A percentile compares a stretch with the other conserved stretches of the same genome.
phyloP scores from a whole-genome alignment of 2,329 filamentous ascomycete genomes.

The Cryphonectria carpinicola region DNA sequence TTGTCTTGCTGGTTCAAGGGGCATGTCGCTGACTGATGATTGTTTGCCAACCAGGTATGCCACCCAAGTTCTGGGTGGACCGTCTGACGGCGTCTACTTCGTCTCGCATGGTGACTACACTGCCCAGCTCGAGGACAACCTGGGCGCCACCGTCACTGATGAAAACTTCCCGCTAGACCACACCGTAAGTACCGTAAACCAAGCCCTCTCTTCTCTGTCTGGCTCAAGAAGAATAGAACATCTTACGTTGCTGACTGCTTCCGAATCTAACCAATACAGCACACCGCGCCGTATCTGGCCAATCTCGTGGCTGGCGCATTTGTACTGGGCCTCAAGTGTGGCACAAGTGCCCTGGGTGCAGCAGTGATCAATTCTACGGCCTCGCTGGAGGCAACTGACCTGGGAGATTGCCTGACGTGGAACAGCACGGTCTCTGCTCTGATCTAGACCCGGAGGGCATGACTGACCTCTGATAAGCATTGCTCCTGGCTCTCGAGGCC shows the following conservation, averaged over 20 bases:
- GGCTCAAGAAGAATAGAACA: too few relatives aligned
- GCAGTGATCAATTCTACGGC: slow-evolving; percentile 39
- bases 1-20: background rate
- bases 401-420: slow-evolving; percentile 37
- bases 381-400: slow-evolving; percentile 36
- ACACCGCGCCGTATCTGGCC: slow-evolving; percentile 39
- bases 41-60: slow-evolving; percentile 36
- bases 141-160: slow-evolving; percentile 56
- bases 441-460: background rate
- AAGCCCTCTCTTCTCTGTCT: background rate
- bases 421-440: slow-evolving; percentile 36
- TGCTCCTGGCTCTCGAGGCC: background rate
- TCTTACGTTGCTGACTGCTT: background rate
- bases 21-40: slow-evolving; percentile 26
- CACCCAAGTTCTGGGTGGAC: slow-evolving; percentile 41
- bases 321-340: slow-evolving; percentile 57
- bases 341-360: slow-evolving; percentile 45
- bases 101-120: slow-evolving; percentile 65
- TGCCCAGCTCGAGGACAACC: slow-evolving; percentile 53
- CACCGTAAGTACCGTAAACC: slow-evolving; percentile 41
- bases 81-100: slow-evolving; percentile 51
- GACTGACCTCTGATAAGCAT: background rate
- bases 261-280: background rate
- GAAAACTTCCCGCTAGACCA: slow-evolving; percentile 62
- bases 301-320: slow-evolving; percentile 60